Evolutionary conservation across 2,329 filamentous ascomycete genomes (phyloP).

Genomic region (Cordyceps fumosorosea): DNA sequence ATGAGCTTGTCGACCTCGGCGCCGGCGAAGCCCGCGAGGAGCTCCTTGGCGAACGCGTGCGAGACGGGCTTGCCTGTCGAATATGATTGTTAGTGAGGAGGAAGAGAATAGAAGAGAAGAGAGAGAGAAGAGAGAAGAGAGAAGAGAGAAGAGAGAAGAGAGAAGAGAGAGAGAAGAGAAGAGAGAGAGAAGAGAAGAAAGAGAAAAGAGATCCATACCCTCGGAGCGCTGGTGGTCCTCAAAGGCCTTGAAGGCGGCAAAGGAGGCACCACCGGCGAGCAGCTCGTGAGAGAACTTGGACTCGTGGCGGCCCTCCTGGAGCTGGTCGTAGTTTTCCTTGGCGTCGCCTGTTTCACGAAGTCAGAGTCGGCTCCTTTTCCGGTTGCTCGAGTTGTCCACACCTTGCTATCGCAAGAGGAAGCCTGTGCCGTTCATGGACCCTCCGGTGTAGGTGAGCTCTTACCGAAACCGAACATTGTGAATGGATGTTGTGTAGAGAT

Average conservation of each 20-base stretch:
- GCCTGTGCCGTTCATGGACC: no score
- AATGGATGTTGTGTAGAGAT: neutral
- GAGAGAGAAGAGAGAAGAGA: no score
- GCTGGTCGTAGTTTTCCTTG: slow-evolving; percentile 24
- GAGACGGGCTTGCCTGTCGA: slow-evolving; percentile 46
- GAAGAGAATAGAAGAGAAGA: no score
- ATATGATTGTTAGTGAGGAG: neutral
- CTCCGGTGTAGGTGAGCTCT: neutral
- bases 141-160: neutral
- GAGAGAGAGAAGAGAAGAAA: no score
- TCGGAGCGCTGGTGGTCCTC: slow-evolving; percentile 67
- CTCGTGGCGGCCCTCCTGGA: slow-evolving; percentile 45
- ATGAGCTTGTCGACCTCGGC: slow-evolving; percentile 70
- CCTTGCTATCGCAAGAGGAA: no score
- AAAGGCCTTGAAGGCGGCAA: slow-evolving; percentile 73
- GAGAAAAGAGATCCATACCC: slow-evolving; percentile 38
- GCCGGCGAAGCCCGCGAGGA: slow-evolving; percentile 64
- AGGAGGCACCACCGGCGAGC: slow-evolving; percentile 68
- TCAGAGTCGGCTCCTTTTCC: no score
- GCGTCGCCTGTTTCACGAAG: slow-evolving; percentile 7
- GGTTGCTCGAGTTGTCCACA: no score
- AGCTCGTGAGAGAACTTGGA: slow-evolving; percentile 65
- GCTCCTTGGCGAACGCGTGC: slow-evolving; percentile 72
- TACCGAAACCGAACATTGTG: slow-evolving; percentile 14
- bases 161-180: no score